phyloP scores from a whole-genome alignment of 208 protist species.

The Kentomonas sorsogonicus region DNA sequence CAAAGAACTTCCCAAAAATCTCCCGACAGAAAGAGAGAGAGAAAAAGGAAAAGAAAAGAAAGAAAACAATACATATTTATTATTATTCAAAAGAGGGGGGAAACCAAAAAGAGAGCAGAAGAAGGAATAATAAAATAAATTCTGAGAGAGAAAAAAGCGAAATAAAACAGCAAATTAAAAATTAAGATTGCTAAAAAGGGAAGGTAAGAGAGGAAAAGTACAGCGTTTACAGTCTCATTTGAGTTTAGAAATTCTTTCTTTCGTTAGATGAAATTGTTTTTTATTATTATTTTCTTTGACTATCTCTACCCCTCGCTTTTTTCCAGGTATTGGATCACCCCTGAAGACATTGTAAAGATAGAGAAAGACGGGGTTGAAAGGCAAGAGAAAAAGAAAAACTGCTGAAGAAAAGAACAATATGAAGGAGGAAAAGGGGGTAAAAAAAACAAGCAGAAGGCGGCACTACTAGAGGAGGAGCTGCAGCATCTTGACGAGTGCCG shows the following conservation, averaged over 20 bases:
- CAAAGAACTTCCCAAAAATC: neutral
- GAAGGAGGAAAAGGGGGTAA: neutral
- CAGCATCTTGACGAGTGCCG: neutral
- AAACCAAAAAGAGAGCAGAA: no score
- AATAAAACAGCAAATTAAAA: no score
- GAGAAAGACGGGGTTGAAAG: neutral
- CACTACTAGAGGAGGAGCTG: neutral
- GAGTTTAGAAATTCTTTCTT: neutral
- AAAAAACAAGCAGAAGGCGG: conserved; percentile 4
- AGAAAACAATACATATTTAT: conserved; percentile 8
- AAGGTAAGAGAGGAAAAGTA: no score
- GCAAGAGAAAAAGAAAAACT: conserved; percentile 3
- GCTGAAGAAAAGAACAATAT: conserved; percentile 5
- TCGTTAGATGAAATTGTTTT: neutral
- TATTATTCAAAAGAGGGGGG: no score
- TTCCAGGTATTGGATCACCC: neutral
- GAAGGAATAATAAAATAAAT: no score
- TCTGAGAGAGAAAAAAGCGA: no score
- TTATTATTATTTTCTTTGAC: neutral
- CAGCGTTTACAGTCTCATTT: neutral
- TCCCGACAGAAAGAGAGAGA: conserved; percentile 14
- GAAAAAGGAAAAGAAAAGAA: conserved; percentile 11
- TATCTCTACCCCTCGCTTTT: neutral
- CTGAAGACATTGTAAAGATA: neutral
- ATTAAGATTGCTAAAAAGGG: no score